Evolutionary conservation across 2,329 filamentous ascomycete species (phyloP).

Genomic region (Aspergillus tamarii): DNA sequence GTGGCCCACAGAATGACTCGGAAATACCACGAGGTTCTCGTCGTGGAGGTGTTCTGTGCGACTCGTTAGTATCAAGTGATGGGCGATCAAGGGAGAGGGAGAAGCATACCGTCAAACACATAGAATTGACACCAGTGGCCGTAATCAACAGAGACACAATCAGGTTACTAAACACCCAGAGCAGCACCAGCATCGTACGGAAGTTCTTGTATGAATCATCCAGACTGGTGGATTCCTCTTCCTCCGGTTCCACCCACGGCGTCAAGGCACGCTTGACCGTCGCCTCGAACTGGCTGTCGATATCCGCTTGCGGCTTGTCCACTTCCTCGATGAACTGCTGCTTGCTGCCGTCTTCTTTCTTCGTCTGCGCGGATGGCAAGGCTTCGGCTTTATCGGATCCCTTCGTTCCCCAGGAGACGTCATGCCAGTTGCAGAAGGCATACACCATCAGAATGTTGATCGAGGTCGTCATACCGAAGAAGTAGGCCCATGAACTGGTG

Average conservation of each 20-base stretch:
- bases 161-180: conserved; percentile 97
- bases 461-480: conserved; percentile 74
- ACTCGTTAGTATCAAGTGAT: conserved; percentile 8
- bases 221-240: conserved; percentile 73
- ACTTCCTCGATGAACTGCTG: conserved; percentile 89
- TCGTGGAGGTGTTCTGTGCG: conserved; percentile 65
- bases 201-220: conserved; percentile 99
- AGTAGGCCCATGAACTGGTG: conserved; percentile 85
- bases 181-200: conserved; percentile 88
- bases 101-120: conserved; percentile 80
- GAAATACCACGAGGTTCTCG: conserved; percentile 86
- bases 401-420: conserved; percentile 99
- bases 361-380: conserved; percentile 83
- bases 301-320: conserved; percentile 95
- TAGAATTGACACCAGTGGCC: conserved; percentile 78
- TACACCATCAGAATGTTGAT: conserved; percentile 99
- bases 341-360: conserved; percentile 82
- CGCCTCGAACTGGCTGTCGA: conserved; percentile 94
- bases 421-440: conserved; percentile 99
- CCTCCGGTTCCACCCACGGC: conserved; percentile 75
- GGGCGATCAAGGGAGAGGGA: not conserved
- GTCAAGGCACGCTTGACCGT: conserved; percentile 92
- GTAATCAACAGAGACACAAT: conserved; percentile 75
- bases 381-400: conserved; percentile 94
- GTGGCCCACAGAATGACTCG: conserved; percentile 87